Conservation (phyloP, 805 yeast species). For the Clavispora vitiphila region DNA sequence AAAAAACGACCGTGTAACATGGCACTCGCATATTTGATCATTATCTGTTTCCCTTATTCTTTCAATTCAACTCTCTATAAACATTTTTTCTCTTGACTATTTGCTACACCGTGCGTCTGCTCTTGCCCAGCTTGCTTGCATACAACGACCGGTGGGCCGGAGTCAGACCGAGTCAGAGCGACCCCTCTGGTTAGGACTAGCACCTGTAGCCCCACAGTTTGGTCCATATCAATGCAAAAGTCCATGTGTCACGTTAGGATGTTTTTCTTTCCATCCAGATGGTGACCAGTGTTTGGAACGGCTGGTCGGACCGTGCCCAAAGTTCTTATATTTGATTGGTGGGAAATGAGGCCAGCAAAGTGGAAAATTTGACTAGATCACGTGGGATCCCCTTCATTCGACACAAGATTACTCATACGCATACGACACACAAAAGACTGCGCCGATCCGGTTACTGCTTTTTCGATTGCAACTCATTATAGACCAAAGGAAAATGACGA, state of each 20-base stretch:
- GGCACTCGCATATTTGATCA: too few species aligned
- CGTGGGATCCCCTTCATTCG: background rate
- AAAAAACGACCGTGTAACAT: too few species aligned
- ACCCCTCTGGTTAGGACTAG: background rate
- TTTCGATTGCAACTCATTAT: background rate
- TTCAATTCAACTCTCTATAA: too few species aligned
- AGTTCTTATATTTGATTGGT: background rate
- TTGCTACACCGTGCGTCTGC: background rate
- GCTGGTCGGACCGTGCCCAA: background rate
- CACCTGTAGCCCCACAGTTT: background rate
- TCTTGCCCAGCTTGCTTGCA: background rate
- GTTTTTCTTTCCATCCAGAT: background rate
- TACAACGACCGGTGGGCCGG: background rate
- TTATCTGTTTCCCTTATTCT: too few species aligned
- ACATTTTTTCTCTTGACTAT: too few species aligned
- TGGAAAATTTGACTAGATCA: slow-evolving; percentile 1
- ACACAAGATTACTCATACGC: background rate
- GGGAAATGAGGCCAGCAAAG: background rate
- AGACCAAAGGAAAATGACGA: slow-evolving; percentile 41
- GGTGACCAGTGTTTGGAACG: too few species aligned
- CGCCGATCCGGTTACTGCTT: background rate
- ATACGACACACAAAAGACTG: background rate
- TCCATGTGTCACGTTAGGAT: background rate
- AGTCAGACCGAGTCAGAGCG: background rate
- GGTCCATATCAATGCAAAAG: background rate